These are phyloP conservation scores for Solanum hybrid DNA, from an alignment of 305 asterid genomes.

Conservation along the genomic window DNA sequence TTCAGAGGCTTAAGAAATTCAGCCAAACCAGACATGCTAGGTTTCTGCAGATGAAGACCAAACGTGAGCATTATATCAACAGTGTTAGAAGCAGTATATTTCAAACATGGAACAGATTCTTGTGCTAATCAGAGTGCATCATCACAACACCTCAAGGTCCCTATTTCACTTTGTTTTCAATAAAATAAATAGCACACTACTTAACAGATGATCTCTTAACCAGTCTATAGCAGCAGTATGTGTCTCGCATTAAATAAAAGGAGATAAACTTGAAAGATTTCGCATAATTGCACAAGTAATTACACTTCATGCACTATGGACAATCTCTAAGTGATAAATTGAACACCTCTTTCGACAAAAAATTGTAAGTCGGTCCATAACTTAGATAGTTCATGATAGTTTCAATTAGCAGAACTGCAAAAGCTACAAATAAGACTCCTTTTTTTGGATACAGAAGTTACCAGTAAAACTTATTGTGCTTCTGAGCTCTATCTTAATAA, in stretches of 20 bases:
- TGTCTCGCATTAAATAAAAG: neutral
- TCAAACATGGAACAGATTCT: neutral
- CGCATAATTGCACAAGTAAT: neutral
- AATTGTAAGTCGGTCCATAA: neutral
- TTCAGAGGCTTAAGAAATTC: constrained; percentile 90
- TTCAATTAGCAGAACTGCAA: neutral
- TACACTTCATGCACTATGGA: neutral
- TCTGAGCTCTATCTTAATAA: neutral
- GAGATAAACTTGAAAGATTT: neutral
- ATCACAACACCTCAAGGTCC: neutral
- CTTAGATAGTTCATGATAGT: neutral
- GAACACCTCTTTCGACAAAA: neutral
- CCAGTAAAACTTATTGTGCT: neutral
- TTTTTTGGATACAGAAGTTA: neutral
- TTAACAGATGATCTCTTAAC: neutral
- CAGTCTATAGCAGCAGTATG: neutral
- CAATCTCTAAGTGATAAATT: neutral
- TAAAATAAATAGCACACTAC: neutral
- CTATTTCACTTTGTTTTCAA: neutral
- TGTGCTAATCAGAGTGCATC: neutral
- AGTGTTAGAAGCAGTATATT: neutral
- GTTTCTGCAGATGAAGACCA: constrained; percentile 57
- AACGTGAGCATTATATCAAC: neutral
- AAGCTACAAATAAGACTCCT: neutral
- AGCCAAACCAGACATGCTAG: constrained; percentile 63